Evolutionary conservation across 495 filamentous ascomycete species (phyloP).

Genomic region (Annulohypoxylon nitens): DNA sequence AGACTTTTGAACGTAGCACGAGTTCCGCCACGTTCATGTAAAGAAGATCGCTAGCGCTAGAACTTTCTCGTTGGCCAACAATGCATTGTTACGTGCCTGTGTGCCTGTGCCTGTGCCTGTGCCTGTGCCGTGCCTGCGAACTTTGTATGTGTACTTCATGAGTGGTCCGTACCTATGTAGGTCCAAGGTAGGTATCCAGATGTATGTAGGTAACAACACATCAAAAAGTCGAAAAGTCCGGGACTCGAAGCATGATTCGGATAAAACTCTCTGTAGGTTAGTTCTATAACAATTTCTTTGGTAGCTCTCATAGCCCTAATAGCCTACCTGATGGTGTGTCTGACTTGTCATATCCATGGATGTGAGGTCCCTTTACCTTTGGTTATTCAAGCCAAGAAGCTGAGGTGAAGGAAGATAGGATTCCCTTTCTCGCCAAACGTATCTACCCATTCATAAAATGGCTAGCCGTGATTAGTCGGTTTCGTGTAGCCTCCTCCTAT

Average conservation of each 20-base stretch:
- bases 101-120: neutral
- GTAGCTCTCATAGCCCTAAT: neutral
- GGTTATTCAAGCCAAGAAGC: conserved; percentile 27
- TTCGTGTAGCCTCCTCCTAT: conserved; percentile 26
- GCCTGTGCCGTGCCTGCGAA: neutral
- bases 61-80: conserved; percentile 27
- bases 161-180: neutral
- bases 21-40: conserved; percentile 44
- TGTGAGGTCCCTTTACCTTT: conserved; percentile 5
- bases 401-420: conserved; percentile 30
- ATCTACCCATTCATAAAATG: neutral
- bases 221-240: neutral
- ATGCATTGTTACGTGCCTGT: conserved; percentile 31
- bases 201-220: conserved; percentile 3
- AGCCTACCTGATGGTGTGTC: conserved; percentile 23
- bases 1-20: conserved; percentile 43
- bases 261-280: conserved; percentile 22
- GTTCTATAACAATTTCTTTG: neutral
- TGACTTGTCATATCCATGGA: neutral
- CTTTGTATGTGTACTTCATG: neutral
- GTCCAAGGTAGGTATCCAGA: neutral
- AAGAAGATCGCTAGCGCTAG: conserved; percentile 35
- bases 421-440: conserved; percentile 5
- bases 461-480: conserved; percentile 11
- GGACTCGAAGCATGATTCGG: conserved; percentile 12